Base-by-base conservation (phyloP, 352 stramenopile genomes). In the Pythium scleroteichum region DNA sequence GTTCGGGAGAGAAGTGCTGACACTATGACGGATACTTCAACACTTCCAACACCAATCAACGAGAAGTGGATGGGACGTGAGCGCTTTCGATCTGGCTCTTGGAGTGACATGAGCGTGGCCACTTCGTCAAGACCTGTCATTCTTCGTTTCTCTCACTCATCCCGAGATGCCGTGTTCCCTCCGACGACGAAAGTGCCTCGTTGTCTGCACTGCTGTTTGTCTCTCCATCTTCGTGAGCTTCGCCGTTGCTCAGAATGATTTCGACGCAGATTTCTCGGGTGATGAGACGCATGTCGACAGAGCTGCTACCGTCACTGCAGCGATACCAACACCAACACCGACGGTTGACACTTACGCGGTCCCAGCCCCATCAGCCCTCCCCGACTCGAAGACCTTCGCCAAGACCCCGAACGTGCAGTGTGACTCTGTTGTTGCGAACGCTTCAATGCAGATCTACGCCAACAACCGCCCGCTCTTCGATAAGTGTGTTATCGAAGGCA, bases 381-480 rank as follows among this genome's bases (percentile, higher is more conserved):
- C 68, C 6, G 74, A 72, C 55, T 86, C 78, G 4, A 72, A 59
- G 10, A 80, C 71, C 5, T 88, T 88, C 51, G 65, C 72, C 35
- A 61, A 62, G 27, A 73, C 85, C 14, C 45, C 61, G 38, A 82
- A 75, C 45, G 42, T 54, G n/a, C 53, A 72, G 19, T 88, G 78
- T 55, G 72, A 61, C 32, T 27, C 80, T 20, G 38, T 53, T 1
- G 71, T 82, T 3, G 71, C 79, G 23, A 62, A 85, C 41, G 76
- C 70, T 16, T 62, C 82, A 26, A 73, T 79, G 62, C 65, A 57
- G 22, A 75, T 89, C 50, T 89, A 89, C 64, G 61, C 65, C 22
- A 80, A 83, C 63, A 85, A 80, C 68, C 73, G 70, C 10, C 71
- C 62, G 22, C 75, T 84, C 12, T 86, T 86, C 46, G 72, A 85